phyloP scores from a whole-genome alignment of 208 protist genomes.

The Endotrypanum monterogeii region DNA sequence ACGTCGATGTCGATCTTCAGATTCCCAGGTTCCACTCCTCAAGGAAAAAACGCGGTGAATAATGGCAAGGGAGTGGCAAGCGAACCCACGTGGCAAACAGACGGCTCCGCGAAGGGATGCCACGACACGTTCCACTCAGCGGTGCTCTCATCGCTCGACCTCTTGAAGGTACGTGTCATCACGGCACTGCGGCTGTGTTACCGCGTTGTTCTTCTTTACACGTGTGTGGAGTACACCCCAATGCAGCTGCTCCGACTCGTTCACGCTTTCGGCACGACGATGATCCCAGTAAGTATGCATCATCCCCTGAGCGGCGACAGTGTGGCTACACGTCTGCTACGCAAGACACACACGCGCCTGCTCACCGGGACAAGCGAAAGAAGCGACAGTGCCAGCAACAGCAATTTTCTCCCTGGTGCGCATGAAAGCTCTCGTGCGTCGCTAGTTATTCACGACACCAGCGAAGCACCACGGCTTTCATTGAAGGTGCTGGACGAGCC shows the following conservation, averaged over 20 bases:
- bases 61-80: neutral
- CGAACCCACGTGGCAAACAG: too few species aligned
- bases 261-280: constrained; percentile 13
- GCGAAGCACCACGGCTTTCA: neutral
- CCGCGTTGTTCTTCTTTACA: constrained; percentile 28
- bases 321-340: constrained; percentile 25
- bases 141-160: too few species aligned
- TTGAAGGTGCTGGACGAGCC: constrained; percentile 2
- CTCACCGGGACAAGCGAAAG: neutral
- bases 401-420: neutral
- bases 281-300: constrained; percentile 17
- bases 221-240: constrained; percentile 29
- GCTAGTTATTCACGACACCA: neutral
- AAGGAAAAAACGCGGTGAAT: neutral
- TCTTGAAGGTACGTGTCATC: neutral
- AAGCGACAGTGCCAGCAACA: neutral
- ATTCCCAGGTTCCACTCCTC: neutral
- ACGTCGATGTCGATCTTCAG: neutral
- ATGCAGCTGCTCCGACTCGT: constrained; percentile 30
- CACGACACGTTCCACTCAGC: neutral
- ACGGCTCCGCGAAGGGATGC: neutral
- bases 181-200: constrained; percentile 31
- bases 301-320: constrained; percentile 34
- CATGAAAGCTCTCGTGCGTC: neutral
- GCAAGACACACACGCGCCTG: constrained; percentile 23